Percentiles rank a stretch among this genome's conserved stretches.
Evolutionary conservation across 805 yeast genomes (phyloP).

Genomic region (Cyberlindnera meyerae): DNA sequence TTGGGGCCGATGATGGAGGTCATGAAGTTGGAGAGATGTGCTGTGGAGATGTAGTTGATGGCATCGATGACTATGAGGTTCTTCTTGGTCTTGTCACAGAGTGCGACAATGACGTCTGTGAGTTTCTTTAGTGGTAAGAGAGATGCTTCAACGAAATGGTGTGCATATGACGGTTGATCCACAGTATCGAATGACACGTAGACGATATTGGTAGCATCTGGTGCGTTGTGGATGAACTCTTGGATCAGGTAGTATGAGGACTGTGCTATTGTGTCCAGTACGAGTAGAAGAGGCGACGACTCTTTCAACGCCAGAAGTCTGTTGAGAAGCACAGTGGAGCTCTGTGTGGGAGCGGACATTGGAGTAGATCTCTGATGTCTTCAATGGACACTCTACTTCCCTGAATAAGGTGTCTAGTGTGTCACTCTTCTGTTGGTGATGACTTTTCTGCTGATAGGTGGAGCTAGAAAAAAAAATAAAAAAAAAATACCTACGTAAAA

Average conservation of each 20-base stretch:
- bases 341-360: conserved; percentile 26
- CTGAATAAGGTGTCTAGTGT: too few species aligned
- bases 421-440: too few species aligned
- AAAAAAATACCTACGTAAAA: too few species aligned
- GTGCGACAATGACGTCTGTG: conserved; percentile 19
- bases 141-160: conserved; percentile 44
- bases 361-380: too few species aligned
- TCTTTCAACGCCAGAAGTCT: conserved; percentile 71
- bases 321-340: conserved; percentile 53
- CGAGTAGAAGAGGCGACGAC: conserved; percentile 63
- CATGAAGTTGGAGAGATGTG: conserved; percentile 45
- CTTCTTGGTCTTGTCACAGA: conserved; percentile 24
- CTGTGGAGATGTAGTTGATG: conserved; percentile 50
- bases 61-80: conserved; percentile 60
- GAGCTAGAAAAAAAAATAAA: too few species aligned
- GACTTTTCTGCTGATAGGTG: too few species aligned
- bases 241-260: conserved; percentile 50
- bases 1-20: conserved; percentile 44
- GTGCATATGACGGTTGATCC: conserved; percentile 44
- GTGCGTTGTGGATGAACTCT: conserved; percentile 49
- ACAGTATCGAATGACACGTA: conserved; percentile 69
- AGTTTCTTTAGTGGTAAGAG: conserved; percentile 22
- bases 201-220: conserved; percentile 34
- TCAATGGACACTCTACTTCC: too few species aligned
- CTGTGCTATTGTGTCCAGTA: conserved; percentile 68